Conservation (phyloP, 345 rosid genomes). For the Boechera retrofracta region DNA sequence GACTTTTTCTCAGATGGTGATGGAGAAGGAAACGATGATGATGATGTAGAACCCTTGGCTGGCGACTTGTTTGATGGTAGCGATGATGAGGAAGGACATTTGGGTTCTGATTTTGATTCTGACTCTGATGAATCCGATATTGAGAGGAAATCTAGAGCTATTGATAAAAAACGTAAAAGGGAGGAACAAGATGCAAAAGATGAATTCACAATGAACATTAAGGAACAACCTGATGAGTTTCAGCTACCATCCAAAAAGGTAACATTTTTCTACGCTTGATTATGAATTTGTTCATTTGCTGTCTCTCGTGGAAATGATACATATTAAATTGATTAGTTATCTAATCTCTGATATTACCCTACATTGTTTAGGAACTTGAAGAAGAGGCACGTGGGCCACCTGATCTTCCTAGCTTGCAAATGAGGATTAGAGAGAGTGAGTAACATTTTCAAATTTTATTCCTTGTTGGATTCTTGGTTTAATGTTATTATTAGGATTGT, state of each 20-base stretch:
- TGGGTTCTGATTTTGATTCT: slow-evolving; percentile 53
- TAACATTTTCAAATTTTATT: slow-evolving; percentile 13
- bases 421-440: slow-evolving; percentile 87
- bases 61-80: slow-evolving; percentile 39
- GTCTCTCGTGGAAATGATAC: not conserved
- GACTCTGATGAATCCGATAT: slow-evolving; percentile 72
- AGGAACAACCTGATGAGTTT: slow-evolving; percentile 83
- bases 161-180: slow-evolving; percentile 59
- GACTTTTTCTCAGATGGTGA: slow-evolving; percentile 36
- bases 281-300: not conserved
- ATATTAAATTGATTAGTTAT: not conserved
- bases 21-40: slow-evolving; percentile 6
- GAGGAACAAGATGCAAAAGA: slow-evolving; percentile 66
- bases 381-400: slow-evolving; percentile 73
- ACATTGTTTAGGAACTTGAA: slow-evolving; percentile 72
- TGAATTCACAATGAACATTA: slow-evolving; percentile 75
- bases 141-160: slow-evolving; percentile 62
- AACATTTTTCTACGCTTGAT: not conserved
- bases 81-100: slow-evolving; percentile 43
- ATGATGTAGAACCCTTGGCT: slow-evolving; percentile 1
- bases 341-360: not conserved
- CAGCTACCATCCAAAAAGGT: slow-evolving; percentile 87
- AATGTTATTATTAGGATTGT: slow-evolving; percentile 1
- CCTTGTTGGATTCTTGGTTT: slow-evolving; percentile 12
- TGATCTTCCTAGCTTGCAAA: slow-evolving; percentile 69